These are phyloP conservation scores for Epichloe bromicola DNA, from an alignment of 2,329 filamentous ascomycete genomes.

Conservation along the genomic window DNA sequence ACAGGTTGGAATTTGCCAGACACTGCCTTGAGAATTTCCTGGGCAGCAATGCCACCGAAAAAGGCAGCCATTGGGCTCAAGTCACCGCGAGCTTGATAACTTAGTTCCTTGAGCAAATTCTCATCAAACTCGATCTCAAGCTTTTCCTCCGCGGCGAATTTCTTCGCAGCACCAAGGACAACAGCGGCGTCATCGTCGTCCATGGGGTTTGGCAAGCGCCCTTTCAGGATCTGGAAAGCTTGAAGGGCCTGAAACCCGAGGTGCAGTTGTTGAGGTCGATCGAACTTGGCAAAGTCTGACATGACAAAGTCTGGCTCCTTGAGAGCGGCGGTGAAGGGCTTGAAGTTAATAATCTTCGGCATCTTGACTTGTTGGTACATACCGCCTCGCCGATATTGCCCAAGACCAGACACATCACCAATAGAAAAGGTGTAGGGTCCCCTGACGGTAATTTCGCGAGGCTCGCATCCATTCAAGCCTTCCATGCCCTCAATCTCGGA, in stretches of 20 bases:
- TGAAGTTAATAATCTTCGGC: constrained; percentile 87
- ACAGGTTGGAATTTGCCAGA: constrained; percentile 98
- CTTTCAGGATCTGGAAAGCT: constrained; percentile 64
- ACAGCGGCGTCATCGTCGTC: constrained; percentile 73
- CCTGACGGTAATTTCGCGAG: constrained; percentile 85
- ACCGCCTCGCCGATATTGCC: constrained; percentile 77
- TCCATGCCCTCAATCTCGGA: constrained; percentile 90
- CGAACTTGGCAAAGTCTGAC: constrained; percentile 96
- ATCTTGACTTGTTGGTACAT: constrained; percentile 96
- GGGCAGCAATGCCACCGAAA: constrained; percentile 85
- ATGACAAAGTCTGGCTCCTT: constrained; percentile 82
- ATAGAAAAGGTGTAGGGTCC: constrained; percentile 97
- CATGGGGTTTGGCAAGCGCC: constrained; percentile 67
- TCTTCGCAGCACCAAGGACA: constrained; percentile 61
- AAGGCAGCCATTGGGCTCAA: constrained; percentile 86
- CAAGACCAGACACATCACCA: constrained; percentile 77
- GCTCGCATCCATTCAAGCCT: constrained; percentile 65
- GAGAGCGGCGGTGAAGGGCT: constrained; percentile 62
- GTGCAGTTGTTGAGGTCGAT: constrained; percentile 84
- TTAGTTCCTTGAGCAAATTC: constrained; percentile 84
- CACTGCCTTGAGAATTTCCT: constrained; percentile 92
- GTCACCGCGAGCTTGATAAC: constrained; percentile 87
- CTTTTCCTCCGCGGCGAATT: constrained; percentile 60
- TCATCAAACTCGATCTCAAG: constrained; percentile 63
- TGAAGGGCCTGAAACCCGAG: constrained; percentile 87